Base-by-base conservation (phyloP, 1,139 yeast species). In the Sugiyamaella sp. region DNA sequence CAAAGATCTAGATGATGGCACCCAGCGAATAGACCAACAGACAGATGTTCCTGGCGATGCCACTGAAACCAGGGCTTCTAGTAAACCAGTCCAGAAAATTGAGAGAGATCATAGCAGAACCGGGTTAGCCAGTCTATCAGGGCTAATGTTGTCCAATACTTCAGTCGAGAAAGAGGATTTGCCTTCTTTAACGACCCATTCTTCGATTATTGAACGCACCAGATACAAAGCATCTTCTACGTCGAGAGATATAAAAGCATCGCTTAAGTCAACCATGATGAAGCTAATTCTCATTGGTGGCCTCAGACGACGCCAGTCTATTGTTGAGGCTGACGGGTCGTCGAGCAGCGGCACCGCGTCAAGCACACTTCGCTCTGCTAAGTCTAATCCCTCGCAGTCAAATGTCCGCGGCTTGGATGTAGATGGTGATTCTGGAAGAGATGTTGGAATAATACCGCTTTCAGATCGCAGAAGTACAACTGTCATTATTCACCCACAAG, bases 241-340 rank as follows among this genome's bases (percentile, higher is more conserved):
- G 4, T 25, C 50, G 3, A 25, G 44, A 19, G 56, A 53, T 14
- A 42, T 53, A 16, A 49, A 29, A 24, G 22, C 44, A 12, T 45
- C 49, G 33, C 35, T 53, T 17, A 53, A 53, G 41, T n/a, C 56
- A 4, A 49, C 56, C 19, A 57, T 57, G 59, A 51, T 56, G 47
- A 51, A 51, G 25, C 45, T 57, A 46, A 56, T 57, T n/a, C 53
- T 55, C 38, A 42, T 55, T 40, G 56, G 59, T 33, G 29, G 38
- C 37, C 39, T 45, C 8, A 52, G 41, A 20, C 48, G 48, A 8
- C 48, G 47, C 16, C 51, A 48, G 21, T 19, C 35, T n/a, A n/a
- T 17, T 40, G 24, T 40, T 19, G 35, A 41, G 2, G 21, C 37
- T 2, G 40, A 29, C 22, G 39, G 35, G 8, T 32, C 37, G 57